Conservation (phyloP, 1,139 yeast species). For the Geotrichum siamense region DNA sequence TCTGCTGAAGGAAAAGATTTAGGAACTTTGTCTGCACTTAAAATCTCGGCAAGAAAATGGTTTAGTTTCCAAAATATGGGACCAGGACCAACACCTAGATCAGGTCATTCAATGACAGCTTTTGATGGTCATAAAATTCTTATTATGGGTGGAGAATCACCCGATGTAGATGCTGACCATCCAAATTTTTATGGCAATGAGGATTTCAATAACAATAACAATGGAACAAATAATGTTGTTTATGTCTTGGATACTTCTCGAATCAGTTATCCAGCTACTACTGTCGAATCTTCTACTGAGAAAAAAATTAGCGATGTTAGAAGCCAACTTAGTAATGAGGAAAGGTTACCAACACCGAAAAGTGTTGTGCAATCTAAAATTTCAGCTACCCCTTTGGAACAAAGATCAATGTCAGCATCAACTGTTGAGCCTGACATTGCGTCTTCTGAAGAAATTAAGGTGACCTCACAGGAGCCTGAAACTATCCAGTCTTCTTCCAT, state of each 20-base stretch:
- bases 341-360: not conserved
- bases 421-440: not conserved
- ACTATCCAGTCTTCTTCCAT: not conserved
- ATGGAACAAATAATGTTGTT: conserved; percentile 24
- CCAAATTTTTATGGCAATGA: no score
- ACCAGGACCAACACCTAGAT: conserved; percentile 72
- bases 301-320: not conserved
- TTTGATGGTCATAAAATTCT: conserved; percentile 61
- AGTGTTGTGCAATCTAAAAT: not conserved
- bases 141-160: conserved; percentile 82
- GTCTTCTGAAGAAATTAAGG: not conserved
- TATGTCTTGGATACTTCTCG: conserved; percentile 38
- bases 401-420: not conserved
- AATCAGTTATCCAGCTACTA: conserved; percentile 33
- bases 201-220: not conserved
- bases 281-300: conserved; percentile 1
- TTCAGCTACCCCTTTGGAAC: not conserved
- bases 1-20: conserved; percentile 66
- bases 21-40: conserved; percentile 63
- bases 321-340: conserved; percentile 2
- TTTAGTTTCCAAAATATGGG: conserved; percentile 51
- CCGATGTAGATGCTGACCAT: conserved; percentile 15
- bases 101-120: conserved; percentile 89
- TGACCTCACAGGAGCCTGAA: not conserved
- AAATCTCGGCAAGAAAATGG: conserved; percentile 68